phyloP scores from a whole-genome alignment of 257 asterid genomes.

The Solanum sparsipilum region DNA sequence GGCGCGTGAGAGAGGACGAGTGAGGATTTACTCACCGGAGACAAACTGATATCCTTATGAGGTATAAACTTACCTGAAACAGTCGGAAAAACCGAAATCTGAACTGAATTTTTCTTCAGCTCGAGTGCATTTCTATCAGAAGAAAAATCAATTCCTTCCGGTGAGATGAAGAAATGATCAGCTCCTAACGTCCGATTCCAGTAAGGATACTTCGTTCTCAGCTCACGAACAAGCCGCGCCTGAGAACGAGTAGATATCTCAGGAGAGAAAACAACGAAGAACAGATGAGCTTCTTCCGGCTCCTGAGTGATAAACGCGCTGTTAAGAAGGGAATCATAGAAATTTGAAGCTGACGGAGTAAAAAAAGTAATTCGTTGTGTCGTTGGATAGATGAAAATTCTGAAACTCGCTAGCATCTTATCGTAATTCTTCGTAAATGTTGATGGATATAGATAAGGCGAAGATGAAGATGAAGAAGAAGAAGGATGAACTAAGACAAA shows the following conservation, averaged over 20 bases:
- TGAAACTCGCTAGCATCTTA: constrained; percentile 52
- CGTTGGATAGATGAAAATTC: constrained; percentile 55
- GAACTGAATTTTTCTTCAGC: constrained; percentile 78
- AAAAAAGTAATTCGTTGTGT: constrained; percentile 23
- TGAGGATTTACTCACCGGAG: constrained; percentile 24
- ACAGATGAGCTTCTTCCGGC: constrained; percentile 67
- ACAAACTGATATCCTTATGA: constrained; percentile 69
- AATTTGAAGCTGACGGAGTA: constrained; percentile 35
- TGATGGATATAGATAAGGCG: constrained; percentile 56
- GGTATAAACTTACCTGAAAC: constrained; percentile 60
- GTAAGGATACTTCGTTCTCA: constrained; percentile 40
- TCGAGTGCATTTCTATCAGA: constrained; percentile 70
- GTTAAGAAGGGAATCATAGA: constrained; percentile 44
- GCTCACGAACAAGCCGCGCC: constrained; percentile 46
- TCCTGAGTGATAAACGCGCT: constrained; percentile 48
- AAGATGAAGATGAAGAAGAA: not conserved
- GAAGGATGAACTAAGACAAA: not conserved
- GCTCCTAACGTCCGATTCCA: constrained; percentile 97
- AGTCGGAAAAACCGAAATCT: constrained; percentile 65
- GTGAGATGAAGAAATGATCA: constrained; percentile 67
- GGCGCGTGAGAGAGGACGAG: constrained; percentile 7
- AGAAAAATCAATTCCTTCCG: constrained; percentile 59
- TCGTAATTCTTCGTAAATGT: constrained; percentile 48
- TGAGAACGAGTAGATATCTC: constrained; percentile 49
- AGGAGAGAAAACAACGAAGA: constrained; percentile 65